A percentile compares a stretch with the other conserved stretches of the same genome.
Evolutionary conservation across 1,284 basidiomycete species (phyloP).

Genomic region (Apiotrichum brassicae): DNA sequence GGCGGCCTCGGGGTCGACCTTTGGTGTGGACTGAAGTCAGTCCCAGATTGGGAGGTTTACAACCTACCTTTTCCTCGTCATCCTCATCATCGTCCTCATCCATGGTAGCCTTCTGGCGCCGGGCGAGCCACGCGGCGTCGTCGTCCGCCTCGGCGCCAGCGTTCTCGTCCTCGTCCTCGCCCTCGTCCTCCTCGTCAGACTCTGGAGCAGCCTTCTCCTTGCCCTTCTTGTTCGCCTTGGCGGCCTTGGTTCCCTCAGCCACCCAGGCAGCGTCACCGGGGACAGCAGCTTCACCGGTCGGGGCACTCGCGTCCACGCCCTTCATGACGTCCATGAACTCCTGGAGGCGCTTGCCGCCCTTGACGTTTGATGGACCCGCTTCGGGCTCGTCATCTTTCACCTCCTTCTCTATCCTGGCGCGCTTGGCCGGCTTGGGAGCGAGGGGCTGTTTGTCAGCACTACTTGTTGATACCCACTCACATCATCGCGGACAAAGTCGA

Average conservation of each 20-base stretch:
- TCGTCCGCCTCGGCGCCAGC: slow-evolving; percentile 69
- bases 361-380: slow-evolving; percentile 51
- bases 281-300: slow-evolving; percentile 21
- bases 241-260: slow-evolving; percentile 26
- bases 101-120: slow-evolving; percentile 44
- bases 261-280: slow-evolving; percentile 31
- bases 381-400: slow-evolving; percentile 9
- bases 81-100: slow-evolving; percentile 1
- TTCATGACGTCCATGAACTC: slow-evolving; percentile 49
- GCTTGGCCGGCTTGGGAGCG: slow-evolving; percentile 24
- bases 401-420: slow-evolving; percentile 11
- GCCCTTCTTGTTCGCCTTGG: slow-evolving; percentile 55
- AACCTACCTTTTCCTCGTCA: slow-evolving; percentile 16
- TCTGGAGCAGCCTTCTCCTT: slow-evolving; percentile 44
- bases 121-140: slow-evolving; percentile 61
- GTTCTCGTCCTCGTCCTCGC: slow-evolving; percentile 65
- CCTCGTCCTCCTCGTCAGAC: slow-evolving; percentile 40
- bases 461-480: slow-evolving; percentile 44
- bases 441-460: slow-evolving; percentile 19
- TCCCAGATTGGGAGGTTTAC: too few species aligned
- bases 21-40: not conserved
- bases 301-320: slow-evolving; percentile 46
- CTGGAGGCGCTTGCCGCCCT: slow-evolving; percentile 55
- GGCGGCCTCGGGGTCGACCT: slow-evolving; percentile 47
- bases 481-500: slow-evolving; percentile 68